Conservation (phyloP, 2,329 filamentous ascomycete genomes). For the Penicillium digitatum region DNA sequence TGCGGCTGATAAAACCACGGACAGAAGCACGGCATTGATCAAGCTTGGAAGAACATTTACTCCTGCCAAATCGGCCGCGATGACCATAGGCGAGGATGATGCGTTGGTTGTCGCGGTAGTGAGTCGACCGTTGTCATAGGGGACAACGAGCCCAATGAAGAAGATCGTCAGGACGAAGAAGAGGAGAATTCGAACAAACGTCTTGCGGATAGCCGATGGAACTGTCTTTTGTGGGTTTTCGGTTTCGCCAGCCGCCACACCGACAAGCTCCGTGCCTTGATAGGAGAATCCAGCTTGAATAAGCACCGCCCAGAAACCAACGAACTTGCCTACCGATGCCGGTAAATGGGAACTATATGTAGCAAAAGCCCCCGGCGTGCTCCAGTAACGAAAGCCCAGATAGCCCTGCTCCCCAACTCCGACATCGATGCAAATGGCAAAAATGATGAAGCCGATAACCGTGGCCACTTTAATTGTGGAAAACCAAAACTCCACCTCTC, state of each 20-base stretch:
- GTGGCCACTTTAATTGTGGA: slow-evolving; percentile 72
- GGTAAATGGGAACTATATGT: slow-evolving; percentile 57
- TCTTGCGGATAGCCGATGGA: slow-evolving; percentile 66
- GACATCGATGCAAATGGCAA: slow-evolving; percentile 69
- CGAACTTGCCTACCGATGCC: slow-evolving; percentile 57
- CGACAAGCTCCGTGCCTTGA: slow-evolving; percentile 66
- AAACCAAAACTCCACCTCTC: slow-evolving; percentile 75
- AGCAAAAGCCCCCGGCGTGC: slow-evolving; percentile 64
- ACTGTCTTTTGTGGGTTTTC: slow-evolving; percentile 67
- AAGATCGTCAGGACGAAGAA: slow-evolving; percentile 50
- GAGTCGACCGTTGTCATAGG: slow-evolving; percentile 55
- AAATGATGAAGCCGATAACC: slow-evolving; percentile 70
- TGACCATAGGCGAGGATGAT: slow-evolving; percentile 40
- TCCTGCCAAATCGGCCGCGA: slow-evolving; percentile 38
- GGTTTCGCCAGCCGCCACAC: slow-evolving; percentile 71
- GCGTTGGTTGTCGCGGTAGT: slow-evolving; percentile 31
- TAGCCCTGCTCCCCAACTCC: slow-evolving; percentile 68
- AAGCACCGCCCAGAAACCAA: slow-evolving; percentile 56
- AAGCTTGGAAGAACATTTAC: slow-evolving; percentile 37
- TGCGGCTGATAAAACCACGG: slow-evolving; percentile 39
- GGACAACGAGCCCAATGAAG: slow-evolving; percentile 68
- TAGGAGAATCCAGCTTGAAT: slow-evolving; percentile 41
- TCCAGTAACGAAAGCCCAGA: slow-evolving; percentile 70
- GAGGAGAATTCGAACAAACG: slow-evolving; percentile 68
- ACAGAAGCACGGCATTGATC: slow-evolving; percentile 41